Evolutionary conservation across 352 stramenopile species (phyloP).

Genomic region (Labyrinthula sp.): DNA sequence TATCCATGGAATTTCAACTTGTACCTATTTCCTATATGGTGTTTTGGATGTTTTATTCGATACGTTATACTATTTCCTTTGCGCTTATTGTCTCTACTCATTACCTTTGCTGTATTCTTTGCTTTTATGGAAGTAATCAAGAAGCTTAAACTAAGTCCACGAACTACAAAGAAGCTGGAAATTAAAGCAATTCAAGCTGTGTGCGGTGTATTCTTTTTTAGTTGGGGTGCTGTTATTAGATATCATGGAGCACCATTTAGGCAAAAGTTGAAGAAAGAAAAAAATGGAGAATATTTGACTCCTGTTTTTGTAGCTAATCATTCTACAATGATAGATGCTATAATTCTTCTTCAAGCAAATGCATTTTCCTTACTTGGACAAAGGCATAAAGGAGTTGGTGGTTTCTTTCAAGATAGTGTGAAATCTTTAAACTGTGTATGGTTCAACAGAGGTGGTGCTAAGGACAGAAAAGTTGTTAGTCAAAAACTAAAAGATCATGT

Average conservation of each 20-base stretch:
- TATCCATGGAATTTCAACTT: constrained; percentile 35
- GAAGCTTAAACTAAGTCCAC: neutral
- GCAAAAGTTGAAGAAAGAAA: constrained; percentile 16
- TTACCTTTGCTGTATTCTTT: constrained; percentile 19
- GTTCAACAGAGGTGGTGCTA: constrained; percentile 31
- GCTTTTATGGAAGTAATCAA: constrained; percentile 15
- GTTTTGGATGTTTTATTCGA: constrained; percentile 27
- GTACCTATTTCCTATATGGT: constrained; percentile 32
- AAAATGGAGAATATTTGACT: constrained; percentile 10
- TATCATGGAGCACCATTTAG: constrained; percentile 31
- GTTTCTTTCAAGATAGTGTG: constrained; percentile 30
- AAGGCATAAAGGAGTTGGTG: constrained; percentile 29
- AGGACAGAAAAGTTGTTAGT: constrained; percentile 27
- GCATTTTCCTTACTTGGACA: constrained; percentile 31
- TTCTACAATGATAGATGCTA: constrained; percentile 34
- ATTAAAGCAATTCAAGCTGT: constrained; percentile 29
- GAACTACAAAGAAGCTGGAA: constrained; percentile 8
- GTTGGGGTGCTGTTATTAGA: constrained; percentile 31
- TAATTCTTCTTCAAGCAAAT: constrained; percentile 31
- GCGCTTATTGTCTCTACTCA: constrained; percentile 18
- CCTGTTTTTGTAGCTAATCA: constrained; percentile 35
- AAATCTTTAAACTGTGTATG: constrained; percentile 30
- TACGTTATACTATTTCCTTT: constrained; percentile 34
- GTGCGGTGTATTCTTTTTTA: constrained; percentile 30
- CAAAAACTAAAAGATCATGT: constrained; percentile 31